Percentiles rank a stretch among this genome's conserved stretches.
Evolutionary conservation across 306 rosid genomes (phyloP).

Genomic region (Boehmeria nivea): DNA sequence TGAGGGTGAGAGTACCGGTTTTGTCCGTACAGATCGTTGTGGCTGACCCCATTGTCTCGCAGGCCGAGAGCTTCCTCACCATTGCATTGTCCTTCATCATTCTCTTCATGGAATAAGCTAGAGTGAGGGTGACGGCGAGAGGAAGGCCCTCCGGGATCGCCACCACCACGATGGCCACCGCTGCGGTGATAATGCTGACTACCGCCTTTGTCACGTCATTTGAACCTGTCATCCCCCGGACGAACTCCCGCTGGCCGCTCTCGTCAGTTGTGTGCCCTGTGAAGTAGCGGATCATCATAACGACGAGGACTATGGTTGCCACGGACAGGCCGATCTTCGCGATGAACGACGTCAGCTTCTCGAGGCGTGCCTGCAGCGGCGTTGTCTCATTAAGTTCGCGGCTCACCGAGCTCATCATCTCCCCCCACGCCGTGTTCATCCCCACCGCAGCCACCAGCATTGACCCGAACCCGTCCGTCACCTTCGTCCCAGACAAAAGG

Average conservation of each 20-base stretch:
- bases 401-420: constrained; percentile 14
- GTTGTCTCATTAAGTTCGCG: constrained; percentile 6
- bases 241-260: constrained; percentile 5
- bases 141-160: constrained; percentile 23
- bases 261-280: constrained; percentile 17
- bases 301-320: constrained; percentile 10
- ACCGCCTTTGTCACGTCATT: constrained; percentile 7
- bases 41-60: constrained; percentile 16
- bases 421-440: constrained; percentile 17
- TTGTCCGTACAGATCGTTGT: constrained; percentile 17
- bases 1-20: constrained; percentile 15
- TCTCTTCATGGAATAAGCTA: constrained; percentile 12
- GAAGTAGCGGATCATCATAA: constrained; percentile 15
- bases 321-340: constrained; percentile 11
- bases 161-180: constrained; percentile 18
- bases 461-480: constrained; percentile 10
- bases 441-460: constrained; percentile 16
- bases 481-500: constrained; percentile 11
- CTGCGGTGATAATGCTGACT: constrained; percentile 9
- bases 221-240: background rate
- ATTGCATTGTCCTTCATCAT: constrained; percentile 20
- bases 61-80: constrained; percentile 16
- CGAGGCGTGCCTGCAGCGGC: constrained; percentile 11
- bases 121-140: constrained; percentile 16
- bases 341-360: constrained; percentile 13